Conservation (phyloP, 345 rosid species). For the Ceriops zippeliana region DNA sequence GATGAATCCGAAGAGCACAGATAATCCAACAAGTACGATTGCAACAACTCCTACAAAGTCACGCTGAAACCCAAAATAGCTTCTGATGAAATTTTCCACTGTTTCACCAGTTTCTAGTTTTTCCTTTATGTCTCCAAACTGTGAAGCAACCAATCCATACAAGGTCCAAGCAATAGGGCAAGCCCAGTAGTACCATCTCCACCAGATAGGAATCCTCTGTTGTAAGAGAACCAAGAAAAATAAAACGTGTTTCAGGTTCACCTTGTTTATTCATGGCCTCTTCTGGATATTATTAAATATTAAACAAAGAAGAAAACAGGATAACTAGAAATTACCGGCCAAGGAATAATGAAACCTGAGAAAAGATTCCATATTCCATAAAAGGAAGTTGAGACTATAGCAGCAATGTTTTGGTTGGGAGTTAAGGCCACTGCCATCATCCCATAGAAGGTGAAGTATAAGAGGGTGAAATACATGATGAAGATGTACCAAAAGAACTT, state of each 20-base stretch:
- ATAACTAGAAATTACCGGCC: conserved; percentile 27
- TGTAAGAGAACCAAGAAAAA: not conserved
- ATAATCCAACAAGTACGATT: conserved; percentile 39
- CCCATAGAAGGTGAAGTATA: conserved; percentile 61
- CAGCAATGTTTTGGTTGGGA: conserved; percentile 52
- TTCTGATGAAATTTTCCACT: conserved; percentile 49
- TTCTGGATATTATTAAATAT: not conserved
- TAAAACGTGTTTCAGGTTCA: not conserved
- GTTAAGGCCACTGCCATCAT: conserved; percentile 68
- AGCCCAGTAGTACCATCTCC: conserved; percentile 69
- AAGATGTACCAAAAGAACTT: conserved; percentile 63
- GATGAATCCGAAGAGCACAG: conserved; percentile 52
- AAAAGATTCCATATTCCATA: conserved; percentile 55
- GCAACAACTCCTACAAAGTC: conserved; percentile 61
- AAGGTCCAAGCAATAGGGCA: conserved; percentile 55
- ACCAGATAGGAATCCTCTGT: conserved; percentile 66
- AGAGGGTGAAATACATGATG: conserved; percentile 55
- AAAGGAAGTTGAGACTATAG: conserved; percentile 45
- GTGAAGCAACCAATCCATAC: conserved; percentile 52
- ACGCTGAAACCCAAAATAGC: conserved; percentile 52
- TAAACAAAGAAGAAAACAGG: too few relatives aligned
- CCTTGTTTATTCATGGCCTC: not conserved
- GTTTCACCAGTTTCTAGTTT: conserved; percentile 39
- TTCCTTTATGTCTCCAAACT: conserved; percentile 47
- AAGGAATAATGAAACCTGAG: conserved; percentile 58